phyloP scores from a whole-genome alignment of 441 rosid genomes.

The Flueggea neowawraea region DNA sequence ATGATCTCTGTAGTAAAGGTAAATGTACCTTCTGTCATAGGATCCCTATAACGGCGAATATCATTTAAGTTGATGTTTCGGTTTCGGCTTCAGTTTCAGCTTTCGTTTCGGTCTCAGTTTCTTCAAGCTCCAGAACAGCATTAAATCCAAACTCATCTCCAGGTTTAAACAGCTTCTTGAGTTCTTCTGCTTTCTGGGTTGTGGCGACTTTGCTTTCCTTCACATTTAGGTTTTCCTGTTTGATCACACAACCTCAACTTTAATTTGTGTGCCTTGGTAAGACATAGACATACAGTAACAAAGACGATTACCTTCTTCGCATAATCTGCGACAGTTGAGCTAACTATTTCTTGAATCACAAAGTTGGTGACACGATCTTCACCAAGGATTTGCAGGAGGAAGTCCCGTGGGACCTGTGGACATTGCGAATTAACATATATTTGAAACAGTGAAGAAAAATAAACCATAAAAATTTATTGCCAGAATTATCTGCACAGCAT shows the following conservation, averaged over 20 bases:
- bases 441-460: background rate
- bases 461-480: no score
- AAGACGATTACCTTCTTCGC: constrained; percentile 32
- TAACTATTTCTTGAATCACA: constrained; percentile 57
- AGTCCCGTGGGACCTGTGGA: constrained; percentile 45
- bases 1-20: no score
- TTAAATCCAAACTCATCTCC: constrained; percentile 54
- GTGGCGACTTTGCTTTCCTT: constrained; percentile 58
- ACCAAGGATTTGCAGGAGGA: constrained; percentile 54
- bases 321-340: constrained; percentile 49
- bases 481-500: no score
- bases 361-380: constrained; percentile 55
- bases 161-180: constrained; percentile 41
- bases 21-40: no score
- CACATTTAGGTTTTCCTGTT: constrained; percentile 46
- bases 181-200: constrained; percentile 44
- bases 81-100: constrained; percentile 11
- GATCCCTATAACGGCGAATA: no score
- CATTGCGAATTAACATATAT: background rate
- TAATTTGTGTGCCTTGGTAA: background rate
- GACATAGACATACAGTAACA: background rate
- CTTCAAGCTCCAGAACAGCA: constrained; percentile 44
- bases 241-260: background rate
- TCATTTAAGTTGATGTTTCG: constrained; percentile 3
- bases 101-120: background rate